Base-by-base conservation (phyloP, 2,329 filamentous ascomycete genomes). In the Cladosporium sp. region DNA sequence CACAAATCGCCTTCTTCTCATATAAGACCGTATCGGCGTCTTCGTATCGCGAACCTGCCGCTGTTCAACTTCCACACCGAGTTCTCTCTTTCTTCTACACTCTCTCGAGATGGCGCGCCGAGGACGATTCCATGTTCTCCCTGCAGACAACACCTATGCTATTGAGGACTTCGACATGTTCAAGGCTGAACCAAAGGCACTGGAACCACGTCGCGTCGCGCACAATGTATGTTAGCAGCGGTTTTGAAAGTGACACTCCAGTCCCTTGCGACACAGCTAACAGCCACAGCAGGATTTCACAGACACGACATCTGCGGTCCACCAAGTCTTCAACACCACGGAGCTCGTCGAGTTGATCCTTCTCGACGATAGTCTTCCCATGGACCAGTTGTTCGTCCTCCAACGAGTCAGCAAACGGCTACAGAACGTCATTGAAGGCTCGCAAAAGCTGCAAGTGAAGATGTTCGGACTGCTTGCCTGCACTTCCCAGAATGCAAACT, bases 241-340 rank as follows among this genome's bases (percentile, higher is more conserved):
- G n/a, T 11, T 1, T n/a, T n/a, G n/a, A n/a, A 46, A n/a, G 39
- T 21, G 39, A 21, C 8, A 21, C 1, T 21, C n/a, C 39, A 23
- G 8, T 46, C 10, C n/a, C n/a, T 46, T 23, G 8, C 39, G n/a
- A 46, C 39, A 21, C n/a, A 21, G 39, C 39, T 46, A 23, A 46
- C 8, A n/a, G n/a, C n/a, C 2, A n/a, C 25, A 30, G 25, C 14
- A 53, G 23, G 6, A 53, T 18, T n/a, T 16, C 23, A 30, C 18
- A 13, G 39, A 53, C 25, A 21, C 49, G n/a, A 30, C 23, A 30
- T 58, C 54, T 25, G 54, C 32, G 6, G 32, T 39, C 14, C 34
- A 21, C 32, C 21, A 80, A 65, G 62, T 49, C 18, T 58, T 64
- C 56, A 51, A 48, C 62, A 64, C 53, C 21, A 51, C 56, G 6